Conservation (phyloP, 177 flowering plant genomes). For the Telopea speciosissima region DNA sequence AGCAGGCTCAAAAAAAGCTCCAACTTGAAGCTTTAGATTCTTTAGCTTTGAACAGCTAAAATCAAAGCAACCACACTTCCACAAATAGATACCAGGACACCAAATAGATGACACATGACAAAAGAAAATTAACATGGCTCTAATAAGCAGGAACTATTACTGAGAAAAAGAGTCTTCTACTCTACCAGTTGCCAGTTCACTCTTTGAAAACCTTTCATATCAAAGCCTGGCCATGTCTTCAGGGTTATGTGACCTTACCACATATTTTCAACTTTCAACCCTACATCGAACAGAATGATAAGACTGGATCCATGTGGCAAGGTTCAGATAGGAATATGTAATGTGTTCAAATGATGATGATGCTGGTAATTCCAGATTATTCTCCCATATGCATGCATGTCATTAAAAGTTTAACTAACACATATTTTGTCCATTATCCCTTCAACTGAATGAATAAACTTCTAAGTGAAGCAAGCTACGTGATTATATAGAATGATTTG, state of each 20-base stretch:
- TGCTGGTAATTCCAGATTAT: background rate
- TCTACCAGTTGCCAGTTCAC: too few species aligned
- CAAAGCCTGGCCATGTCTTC: background rate
- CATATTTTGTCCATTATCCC: background rate
- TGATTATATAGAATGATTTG: too few species aligned
- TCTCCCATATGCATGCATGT: background rate
- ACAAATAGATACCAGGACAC: background rate
- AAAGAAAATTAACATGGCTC: too few species aligned
- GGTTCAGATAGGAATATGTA: background rate
- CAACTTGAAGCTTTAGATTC: background rate
- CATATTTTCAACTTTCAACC: background rate
- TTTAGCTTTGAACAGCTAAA: background rate
- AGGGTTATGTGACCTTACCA: background rate
- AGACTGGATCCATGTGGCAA: background rate
- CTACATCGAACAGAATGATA: background rate
- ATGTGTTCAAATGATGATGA: background rate
- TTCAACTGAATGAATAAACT: background rate
- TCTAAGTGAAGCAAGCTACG: background rate
- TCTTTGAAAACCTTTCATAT: too few species aligned
- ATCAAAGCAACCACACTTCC: background rate
- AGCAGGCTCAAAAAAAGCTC: too few species aligned
- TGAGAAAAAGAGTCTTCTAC: too few species aligned
- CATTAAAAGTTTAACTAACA: background rate
- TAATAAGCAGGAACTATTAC: too few species aligned
- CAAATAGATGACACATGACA: too few species aligned